phyloP scores from a whole-genome alignment of 177 flowering plant genomes.

The Vitis hybrid region DNA sequence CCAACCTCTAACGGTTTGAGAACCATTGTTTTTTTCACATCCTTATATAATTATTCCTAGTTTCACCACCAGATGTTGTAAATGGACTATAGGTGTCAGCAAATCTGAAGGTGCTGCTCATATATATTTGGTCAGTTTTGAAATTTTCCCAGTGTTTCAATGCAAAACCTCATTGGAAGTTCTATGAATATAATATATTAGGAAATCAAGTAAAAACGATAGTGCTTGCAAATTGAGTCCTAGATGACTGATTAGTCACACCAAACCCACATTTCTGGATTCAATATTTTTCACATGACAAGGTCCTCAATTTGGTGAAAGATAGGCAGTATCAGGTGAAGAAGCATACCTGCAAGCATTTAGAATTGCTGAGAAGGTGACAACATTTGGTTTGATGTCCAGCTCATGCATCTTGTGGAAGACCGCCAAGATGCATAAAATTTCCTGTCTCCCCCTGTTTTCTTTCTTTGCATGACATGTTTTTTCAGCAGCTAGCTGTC shows the following conservation, averaged over 20 bases:
- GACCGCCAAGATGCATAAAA: constrained; percentile 63
- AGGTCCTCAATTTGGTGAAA: background rate
- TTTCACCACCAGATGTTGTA: no score
- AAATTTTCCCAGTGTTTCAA: no score
- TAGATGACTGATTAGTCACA: background rate
- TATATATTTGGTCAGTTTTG: no score
- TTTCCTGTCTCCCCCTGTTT: constrained; percentile 44
- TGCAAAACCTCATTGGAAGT: background rate
- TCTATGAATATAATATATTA: background rate
- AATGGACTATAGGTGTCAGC: no score
- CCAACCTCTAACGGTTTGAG: no score
- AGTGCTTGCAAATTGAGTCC: background rate
- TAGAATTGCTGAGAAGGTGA: constrained; percentile 93
- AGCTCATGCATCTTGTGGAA: constrained; percentile 89
- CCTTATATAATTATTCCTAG: no score
- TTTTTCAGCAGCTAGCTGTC: constrained; percentile 58
- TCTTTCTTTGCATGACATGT: constrained; percentile 34
- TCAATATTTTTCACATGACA: background rate
- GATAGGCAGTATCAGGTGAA: background rate
- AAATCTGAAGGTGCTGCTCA: no score
- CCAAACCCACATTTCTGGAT: background rate
- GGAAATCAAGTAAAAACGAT: background rate
- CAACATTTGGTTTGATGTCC: constrained; percentile 94
- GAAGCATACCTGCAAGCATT: constrained; percentile 93
- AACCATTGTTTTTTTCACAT: no score